Base-by-base conservation (phyloP, 352 stramenopile species). In the Phytopythium boreale region DNA sequence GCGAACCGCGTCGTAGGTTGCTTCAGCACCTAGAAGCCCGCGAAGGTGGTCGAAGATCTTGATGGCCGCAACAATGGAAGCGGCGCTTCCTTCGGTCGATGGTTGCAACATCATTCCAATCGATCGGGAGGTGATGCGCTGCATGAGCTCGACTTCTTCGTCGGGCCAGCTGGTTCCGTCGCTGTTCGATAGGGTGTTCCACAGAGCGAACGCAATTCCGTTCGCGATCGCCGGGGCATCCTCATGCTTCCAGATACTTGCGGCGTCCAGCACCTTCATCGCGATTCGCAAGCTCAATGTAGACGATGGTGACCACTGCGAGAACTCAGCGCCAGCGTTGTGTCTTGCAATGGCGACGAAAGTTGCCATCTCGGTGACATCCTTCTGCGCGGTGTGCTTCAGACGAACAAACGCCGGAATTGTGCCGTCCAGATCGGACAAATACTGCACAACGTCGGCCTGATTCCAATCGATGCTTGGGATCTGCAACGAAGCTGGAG, bases 381-480 rank as follows among this genome's bases (percentile, higher is more conserved):
- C 71, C 61, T 65, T 27, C 58, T 63, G 55, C 0, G 64, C 71
- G 4, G 50, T 67, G 22, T 74, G 71, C 34, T 76, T 78, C 12
- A 74, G 58, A 20, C 67, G 58, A 4, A 83, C 20, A 26, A 77
- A 80, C 11, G 69, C 63, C 4, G 58, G 59, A 14, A 87, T 70
- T n/a, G 69, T 68, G 15, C 52, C 37, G 44, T 77, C 74, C 31
- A 84, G 66, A 10, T 69, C 39, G 12, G 66, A 61, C 27, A 82
- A 34, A 39, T 8, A 50, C 31, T 69, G 26, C 2, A 70, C 27
- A 4, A 73, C n/a, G n/a, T 44, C 52, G 34, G 63, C 57, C 37
- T 72, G 47, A 24, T 71, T 53, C 76, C 76, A 87, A 15, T 85
- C 76, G 7, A 55, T 43, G 29, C 55, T 51, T 14, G 63, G 59